These are phyloP conservation scores for Chaetothyriales sp. DNA, from an alignment of 2,329 filamentous ascomycete species.

Conservation along the genomic window DNA sequence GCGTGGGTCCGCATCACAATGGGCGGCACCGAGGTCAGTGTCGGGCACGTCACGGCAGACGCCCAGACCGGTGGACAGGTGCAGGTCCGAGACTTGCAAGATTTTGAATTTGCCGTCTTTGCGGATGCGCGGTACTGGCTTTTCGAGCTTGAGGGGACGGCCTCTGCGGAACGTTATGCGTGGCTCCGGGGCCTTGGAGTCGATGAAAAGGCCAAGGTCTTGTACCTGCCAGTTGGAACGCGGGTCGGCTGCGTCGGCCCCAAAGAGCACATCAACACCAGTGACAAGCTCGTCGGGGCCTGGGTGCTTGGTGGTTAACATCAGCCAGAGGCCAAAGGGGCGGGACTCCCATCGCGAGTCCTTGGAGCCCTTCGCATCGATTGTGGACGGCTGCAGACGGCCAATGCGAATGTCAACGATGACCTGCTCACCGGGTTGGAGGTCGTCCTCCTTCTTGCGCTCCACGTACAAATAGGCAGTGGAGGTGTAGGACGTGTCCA, in stretches of 20 bases:
- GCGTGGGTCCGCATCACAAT: slow-evolving; percentile 80
- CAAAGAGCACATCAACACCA: slow-evolving; percentile 72
- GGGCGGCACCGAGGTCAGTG: slow-evolving; percentile 38
- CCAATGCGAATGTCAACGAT: slow-evolving; percentile 66
- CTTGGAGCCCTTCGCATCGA: slow-evolving; percentile 39
- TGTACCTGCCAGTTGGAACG: slow-evolving; percentile 70
- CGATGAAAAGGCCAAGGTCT: slow-evolving; percentile 57
- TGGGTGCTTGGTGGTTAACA: slow-evolving; percentile 54
- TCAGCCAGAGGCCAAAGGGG: slow-evolving; percentile 66
- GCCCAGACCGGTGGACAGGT: slow-evolving; percentile 80
- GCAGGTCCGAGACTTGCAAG: slow-evolving; percentile 86
- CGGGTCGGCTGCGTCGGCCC: slow-evolving; percentile 80
- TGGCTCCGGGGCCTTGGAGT: slow-evolving; percentile 49
- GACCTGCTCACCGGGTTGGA: slow-evolving; percentile 57
- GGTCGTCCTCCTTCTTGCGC: slow-evolving; percentile 72
- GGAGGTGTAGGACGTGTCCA: slow-evolving; percentile 56
- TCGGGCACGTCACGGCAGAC: slow-evolving; percentile 69
- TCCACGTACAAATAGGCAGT: slow-evolving; percentile 70
- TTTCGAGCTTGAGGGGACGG: slow-evolving; percentile 43
- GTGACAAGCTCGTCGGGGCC: slow-evolving; percentile 65
- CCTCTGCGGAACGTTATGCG: slow-evolving; percentile 69
- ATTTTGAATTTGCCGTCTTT: slow-evolving; percentile 96
- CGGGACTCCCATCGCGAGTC: slow-evolving; percentile 62
- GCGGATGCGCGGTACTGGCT: slow-evolving; percentile 59
- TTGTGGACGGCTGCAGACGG: slow-evolving; percentile 49